Base-by-base conservation (phyloP, 1,284 basidiomycete genomes). In the Pseudozyma thailandica region DNA sequence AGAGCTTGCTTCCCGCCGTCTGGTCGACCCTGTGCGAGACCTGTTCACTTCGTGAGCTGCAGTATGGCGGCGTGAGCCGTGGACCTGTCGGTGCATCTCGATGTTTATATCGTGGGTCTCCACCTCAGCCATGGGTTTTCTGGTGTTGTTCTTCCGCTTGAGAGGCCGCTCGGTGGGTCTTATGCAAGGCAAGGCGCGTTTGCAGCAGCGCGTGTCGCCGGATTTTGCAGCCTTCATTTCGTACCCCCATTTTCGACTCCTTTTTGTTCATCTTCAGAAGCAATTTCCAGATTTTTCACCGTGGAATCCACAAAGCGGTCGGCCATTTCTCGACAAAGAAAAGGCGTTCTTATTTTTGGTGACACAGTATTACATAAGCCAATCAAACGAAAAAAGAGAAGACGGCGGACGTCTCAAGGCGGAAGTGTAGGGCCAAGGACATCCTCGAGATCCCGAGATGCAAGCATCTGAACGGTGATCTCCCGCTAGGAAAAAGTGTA, bases 401-500 rank as follows among this genome's bases (percentile, higher is more conserved):
- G 56, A 50, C 63, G 64, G 70, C 57, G 56, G 62, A 66, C 72
- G 72, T 72, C 69, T 52, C 72, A 59, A 64, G 64, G 60, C 72
- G 49, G 57, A 63, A 72, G 72, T 72, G 72, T 72, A 72, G 58
- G 56, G 72, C 60, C 68, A 65, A 72, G 72, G 69, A 72, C 72
- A 75, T 72, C 68, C 61, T 60, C 61, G 60, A 57, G 56, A 54
- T 52, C 52, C 57, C 51, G 54, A 50, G 57, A 49, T 65, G 69
- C 69, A 72, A 75, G 69, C 72, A 72, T 52, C 68, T 44, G 49
- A 56, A 52, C 52, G 48, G 59, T 56, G 54, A 58, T 48, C 59
- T 61, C 68, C 60, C 62, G 68, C 58, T 33, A 62, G 37, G 51
- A 72, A 75, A 75, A 75, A 68, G 69, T 68, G 54, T 53, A 61